Conservation (phyloP, 805 yeast species). For the Middelhovenomyces tepae region DNA sequence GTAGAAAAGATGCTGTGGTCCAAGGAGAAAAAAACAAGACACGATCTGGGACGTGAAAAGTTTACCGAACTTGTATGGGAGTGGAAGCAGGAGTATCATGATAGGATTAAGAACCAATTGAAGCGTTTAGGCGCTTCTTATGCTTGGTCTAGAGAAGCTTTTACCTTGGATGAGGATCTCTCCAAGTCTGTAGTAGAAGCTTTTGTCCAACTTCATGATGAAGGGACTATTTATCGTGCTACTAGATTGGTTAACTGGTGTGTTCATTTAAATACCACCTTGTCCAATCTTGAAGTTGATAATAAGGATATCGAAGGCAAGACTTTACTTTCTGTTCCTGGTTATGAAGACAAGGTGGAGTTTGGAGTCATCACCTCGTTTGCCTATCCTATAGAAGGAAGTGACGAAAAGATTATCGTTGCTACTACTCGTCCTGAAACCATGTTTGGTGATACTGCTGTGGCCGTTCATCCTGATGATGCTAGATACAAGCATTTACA, state of each 20-base stretch:
- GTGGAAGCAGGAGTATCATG: constrained; percentile 94
- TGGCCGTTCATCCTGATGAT: constrained; percentile 96
- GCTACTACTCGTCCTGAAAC: constrained; percentile 99
- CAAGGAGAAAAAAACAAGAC: constrained; percentile 79
- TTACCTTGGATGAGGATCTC: constrained; percentile 76
- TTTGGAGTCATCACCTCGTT: constrained; percentile 96
- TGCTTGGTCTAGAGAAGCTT: constrained; percentile 92
- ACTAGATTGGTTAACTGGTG: constrained; percentile 94
- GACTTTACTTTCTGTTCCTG: constrained; percentile 77
- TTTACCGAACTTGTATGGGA: constrained; percentile 90
- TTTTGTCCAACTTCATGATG: constrained; percentile 84
- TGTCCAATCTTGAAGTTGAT: constrained; percentile 93
- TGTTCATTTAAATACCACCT: constrained; percentile 85
- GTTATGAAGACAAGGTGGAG: constrained; percentile 81
- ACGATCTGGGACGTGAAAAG: constrained; percentile 88
- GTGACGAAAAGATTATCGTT: constrained; percentile 79
- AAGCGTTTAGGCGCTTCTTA: constrained; percentile 89
- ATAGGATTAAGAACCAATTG: constrained; percentile 75
- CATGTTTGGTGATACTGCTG: constrained; percentile 93
- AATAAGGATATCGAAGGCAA: constrained; percentile 81
- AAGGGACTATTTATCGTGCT: constrained; percentile 92
- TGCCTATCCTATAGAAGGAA: constrained; percentile 78
- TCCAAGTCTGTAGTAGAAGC: constrained; percentile 82
- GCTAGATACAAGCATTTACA: constrained; percentile 87
- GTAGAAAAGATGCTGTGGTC: constrained; percentile 96